phyloP scores from a whole-genome alignment of 2,329 filamentous ascomycete genomes.

The Ceratocystis eucalypticola region DNA sequence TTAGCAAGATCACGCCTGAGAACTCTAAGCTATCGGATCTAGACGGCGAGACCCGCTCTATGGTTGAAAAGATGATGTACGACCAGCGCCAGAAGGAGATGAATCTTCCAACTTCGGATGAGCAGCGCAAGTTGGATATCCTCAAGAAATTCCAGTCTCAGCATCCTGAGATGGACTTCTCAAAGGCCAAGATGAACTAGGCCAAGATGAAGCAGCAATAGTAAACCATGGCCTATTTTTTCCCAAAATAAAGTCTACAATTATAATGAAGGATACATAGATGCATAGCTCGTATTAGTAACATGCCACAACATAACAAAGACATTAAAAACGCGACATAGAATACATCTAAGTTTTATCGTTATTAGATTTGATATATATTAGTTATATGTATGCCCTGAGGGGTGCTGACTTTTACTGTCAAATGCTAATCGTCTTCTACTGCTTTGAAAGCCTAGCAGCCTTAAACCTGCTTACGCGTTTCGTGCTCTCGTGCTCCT shows the following conservation, averaged over 20 bases:
- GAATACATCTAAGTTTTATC: too few relatives aligned
- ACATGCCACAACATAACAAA: too few relatives aligned
- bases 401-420: too few relatives aligned
- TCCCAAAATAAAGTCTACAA: not conserved
- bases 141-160: slow-evolving; percentile 84
- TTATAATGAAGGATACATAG: too few relatives aligned
- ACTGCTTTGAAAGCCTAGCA: slow-evolving; percentile 46
- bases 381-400: too few relatives aligned
- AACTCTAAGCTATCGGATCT: slow-evolving; percentile 82
- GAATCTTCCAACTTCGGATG: slow-evolving; percentile 78
- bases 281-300: too few relatives aligned
- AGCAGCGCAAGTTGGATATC: slow-evolving; percentile 89
- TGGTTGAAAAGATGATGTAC: slow-evolving; percentile 99
- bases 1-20: slow-evolving; percentile 87
- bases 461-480: slow-evolving; percentile 63
- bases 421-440: slow-evolving; percentile 15
- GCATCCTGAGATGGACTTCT: slow-evolving; percentile 60
- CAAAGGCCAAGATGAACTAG: slow-evolving; percentile 49
- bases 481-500: slow-evolving; percentile 50
- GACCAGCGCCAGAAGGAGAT: slow-evolving; percentile 95
- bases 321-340: too few relatives aligned
- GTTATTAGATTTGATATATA: too few relatives aligned
- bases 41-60: slow-evolving; percentile 83
- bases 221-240: not conserved
- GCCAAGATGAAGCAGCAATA: not conserved